These are phyloP conservation scores for Scheffersomyces illinoinensis DNA, from an alignment of 1,139 yeast genomes.

Conservation along the genomic window DNA sequence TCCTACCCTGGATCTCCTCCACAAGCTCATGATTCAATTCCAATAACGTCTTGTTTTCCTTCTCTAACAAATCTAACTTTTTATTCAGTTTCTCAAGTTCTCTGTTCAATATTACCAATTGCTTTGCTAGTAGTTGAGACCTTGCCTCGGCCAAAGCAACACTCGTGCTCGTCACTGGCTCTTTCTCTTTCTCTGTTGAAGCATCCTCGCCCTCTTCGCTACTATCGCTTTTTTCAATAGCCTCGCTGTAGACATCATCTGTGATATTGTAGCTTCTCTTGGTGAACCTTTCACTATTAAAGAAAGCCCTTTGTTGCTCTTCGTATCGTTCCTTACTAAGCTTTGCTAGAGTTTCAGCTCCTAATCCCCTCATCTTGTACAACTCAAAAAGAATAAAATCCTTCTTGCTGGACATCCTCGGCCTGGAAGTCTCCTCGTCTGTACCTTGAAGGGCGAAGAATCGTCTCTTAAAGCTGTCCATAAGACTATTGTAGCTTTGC, in stretches of 20 bases:
- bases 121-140: conserved; percentile 16
- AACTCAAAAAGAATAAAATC: conserved; percentile 25
- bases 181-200: conserved; percentile 6
- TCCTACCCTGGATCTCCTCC: conserved; percentile 8
- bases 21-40: conserved; percentile 36
- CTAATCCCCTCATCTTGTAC: conserved; percentile 19
- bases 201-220: conserved; percentile 1
- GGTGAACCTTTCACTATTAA: conserved; percentile 1
- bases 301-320: conserved; percentile 9
- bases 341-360: conserved; percentile 27
- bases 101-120: conserved; percentile 21
- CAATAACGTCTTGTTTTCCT: conserved; percentile 32
- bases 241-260: conserved; percentile 4
- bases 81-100: conserved; percentile 26
- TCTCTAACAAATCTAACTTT: conserved; percentile 24
- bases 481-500: conserved; percentile 23
- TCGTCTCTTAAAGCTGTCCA: conserved; percentile 12
- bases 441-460: background rate
- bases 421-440: background rate
- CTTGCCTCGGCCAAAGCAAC: conserved; percentile 13
- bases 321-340: conserved; percentile 27
- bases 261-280: background rate
- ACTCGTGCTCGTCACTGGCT: conserved; percentile 5
- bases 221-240: conserved; percentile 1
- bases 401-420: conserved; percentile 1